phyloP scores from a whole-genome alignment of 257 asterid species.

The Solanum etuberosum region DNA sequence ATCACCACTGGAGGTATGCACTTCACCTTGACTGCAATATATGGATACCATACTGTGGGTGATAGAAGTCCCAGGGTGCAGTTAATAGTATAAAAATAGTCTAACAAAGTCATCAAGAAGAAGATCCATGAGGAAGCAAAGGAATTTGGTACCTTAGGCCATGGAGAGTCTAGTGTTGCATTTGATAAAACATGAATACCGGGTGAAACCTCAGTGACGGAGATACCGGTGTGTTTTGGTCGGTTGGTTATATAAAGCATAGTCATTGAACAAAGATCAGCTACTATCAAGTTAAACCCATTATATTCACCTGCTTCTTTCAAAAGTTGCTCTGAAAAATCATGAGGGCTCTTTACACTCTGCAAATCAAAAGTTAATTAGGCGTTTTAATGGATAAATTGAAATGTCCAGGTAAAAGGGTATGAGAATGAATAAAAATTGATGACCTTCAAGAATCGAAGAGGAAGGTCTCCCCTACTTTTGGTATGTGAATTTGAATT shows the following conservation, averaged over 20 bases:
- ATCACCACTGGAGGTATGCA: neutral
- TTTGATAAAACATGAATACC: slow-evolving; percentile 85
- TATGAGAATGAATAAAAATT: too few relatives aligned
- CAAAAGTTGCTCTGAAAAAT: slow-evolving; percentile 46
- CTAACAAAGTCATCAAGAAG: neutral
- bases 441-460: slow-evolving; percentile 52
- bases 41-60: neutral
- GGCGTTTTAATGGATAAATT: neutral
- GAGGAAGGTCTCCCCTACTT: slow-evolving; percentile 69
- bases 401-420: neutral
- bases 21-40: neutral
- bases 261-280: slow-evolving; percentile 54
- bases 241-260: slow-evolving; percentile 82
- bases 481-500: slow-evolving; percentile 8
- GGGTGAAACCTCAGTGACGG: slow-evolving; percentile 44
- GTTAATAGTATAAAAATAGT: neutral
- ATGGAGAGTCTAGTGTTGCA: slow-evolving; percentile 68
- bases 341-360: slow-evolving; percentile 52
- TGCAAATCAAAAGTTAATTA: slow-evolving; percentile 2
- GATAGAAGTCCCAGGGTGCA: neutral
- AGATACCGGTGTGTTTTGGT: slow-evolving; percentile 24
- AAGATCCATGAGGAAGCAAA: neutral
- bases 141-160: slow-evolving; percentile 56
- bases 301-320: slow-evolving; percentile 36
- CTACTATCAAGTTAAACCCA: slow-evolving; percentile 71